Base-by-base conservation (phyloP, 2,329 filamentous ascomycete genomes). In the Paraconiothyrium brasiliense region DNA sequence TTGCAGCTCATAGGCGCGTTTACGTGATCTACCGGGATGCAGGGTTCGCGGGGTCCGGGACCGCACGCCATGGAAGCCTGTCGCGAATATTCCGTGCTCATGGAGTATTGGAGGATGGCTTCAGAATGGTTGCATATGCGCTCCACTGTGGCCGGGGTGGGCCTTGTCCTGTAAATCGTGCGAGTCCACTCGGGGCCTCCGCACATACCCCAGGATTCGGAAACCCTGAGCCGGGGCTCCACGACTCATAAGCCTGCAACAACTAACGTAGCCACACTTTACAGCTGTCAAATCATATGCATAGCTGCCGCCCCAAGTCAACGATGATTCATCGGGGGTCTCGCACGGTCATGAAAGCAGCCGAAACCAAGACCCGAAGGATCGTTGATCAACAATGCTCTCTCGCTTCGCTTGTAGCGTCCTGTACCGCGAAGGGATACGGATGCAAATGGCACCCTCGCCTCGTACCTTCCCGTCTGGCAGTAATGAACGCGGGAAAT, bases 241-340 rank as follows among this genome's bases (percentile, higher is more conserved):
- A 30, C 49, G 49, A 52, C 35, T 52, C 49, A 52, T 52, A n/a
- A 39, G 34, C 34, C n/a, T 52, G 49, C 49, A 52, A 52, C 49
- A 24, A 22, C 32, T 37, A 52, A 27, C 22, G 49, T 52, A 52
- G 49, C 49, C 49, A 22, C 32, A 10, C 11, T n/a, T 32, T 22
- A 22, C 9, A 24, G 22, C 22, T 37, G 34, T 27, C 49, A 39
- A 39, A 52, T 52, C 34, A 52, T 20, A 39, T 8, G 34, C 34
- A 10, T 13, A 1, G 32, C 11, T 41, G 13, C n/a, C 9, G 4
- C 16, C 20, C 41, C 10, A 20, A 20, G 9, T 24, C 32, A 27
- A 41, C 35, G 30, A 32, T 48, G 46, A 27, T 30, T 48, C 46
- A 30, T 30, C 22, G 16, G 13, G 7, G 13, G 4, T 41, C 35